A percentile compares a stretch with the other conserved stretches of the same genome.
Evolutionary conservation across 352 stramenopile genomes (phyloP).

Genomic region (Phytophthora tubulina): DNA sequence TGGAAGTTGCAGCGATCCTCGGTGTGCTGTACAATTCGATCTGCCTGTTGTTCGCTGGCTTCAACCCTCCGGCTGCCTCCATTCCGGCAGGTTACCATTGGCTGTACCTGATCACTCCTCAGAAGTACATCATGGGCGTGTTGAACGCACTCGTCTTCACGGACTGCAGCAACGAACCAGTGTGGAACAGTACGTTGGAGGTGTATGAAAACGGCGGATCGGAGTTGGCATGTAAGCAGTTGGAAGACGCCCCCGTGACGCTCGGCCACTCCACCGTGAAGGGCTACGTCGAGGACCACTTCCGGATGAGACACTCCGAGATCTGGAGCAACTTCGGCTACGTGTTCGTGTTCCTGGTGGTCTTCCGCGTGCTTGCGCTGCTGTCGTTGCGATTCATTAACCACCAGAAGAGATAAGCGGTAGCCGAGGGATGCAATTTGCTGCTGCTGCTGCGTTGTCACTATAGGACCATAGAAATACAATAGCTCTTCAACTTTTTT

Average conservation of each 20-base stretch:
- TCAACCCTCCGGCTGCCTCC: constrained; percentile 16
- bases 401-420: constrained; percentile 15
- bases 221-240: constrained; percentile 12
- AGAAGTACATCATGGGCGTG: constrained; percentile 18
- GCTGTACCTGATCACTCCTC: constrained; percentile 24
- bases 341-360: constrained; percentile 37
- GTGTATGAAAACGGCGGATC: constrained; percentile 8
- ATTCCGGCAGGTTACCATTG: constrained; percentile 26
- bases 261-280: constrained; percentile 35
- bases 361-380: constrained; percentile 21
- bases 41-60: constrained; percentile 18
- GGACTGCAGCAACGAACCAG: constrained; percentile 8
- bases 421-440: too few relatives aligned
- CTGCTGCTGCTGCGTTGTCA: too few relatives aligned
- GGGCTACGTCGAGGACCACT: constrained; percentile 38
- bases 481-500: too few relatives aligned
- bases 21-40: constrained; percentile 24
- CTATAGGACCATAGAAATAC: too few relatives aligned
- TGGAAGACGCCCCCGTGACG: constrained; percentile 7
- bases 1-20: constrained; percentile 19
- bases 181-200: constrained; percentile 6
- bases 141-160: constrained; percentile 21
- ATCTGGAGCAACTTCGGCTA: constrained; percentile 42
- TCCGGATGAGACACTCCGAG: constrained; percentile 38
- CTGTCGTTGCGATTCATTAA: not conserved